Conservation (phyloP, 2,329 filamentous ascomycete species). For the Lasiodiplodia sp. region DNA sequence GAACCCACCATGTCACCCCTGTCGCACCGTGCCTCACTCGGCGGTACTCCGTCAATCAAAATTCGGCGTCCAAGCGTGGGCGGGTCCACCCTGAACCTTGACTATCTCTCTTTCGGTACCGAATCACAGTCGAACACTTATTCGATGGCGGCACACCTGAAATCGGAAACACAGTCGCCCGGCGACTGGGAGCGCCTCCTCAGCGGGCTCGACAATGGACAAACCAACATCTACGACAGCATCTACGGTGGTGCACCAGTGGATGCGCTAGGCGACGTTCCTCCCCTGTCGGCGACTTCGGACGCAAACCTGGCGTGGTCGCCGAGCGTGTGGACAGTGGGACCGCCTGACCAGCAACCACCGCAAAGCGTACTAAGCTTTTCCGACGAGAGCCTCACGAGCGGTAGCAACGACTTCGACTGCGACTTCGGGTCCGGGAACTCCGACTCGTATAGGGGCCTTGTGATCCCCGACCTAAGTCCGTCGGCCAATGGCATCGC, state of each 20-base stretch:
- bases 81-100: conserved; percentile 51
- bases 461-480: conserved; percentile 30
- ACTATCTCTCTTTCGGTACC: conserved; percentile 56
- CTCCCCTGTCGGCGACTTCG: conserved; percentile 40
- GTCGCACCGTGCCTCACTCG: conserved; percentile 45
- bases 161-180: conserved; percentile 59
- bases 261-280: conserved; percentile 46
- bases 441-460: conserved; percentile 31
- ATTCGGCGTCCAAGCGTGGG: conserved; percentile 41
- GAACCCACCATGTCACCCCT: conserved; percentile 57
- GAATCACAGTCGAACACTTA: conserved; percentile 44
- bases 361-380: conserved; percentile 66
- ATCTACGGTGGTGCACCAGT: conserved; percentile 74
- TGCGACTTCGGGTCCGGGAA: conserved; percentile 40
- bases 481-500: conserved; percentile 16
- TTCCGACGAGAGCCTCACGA: conserved; percentile 66
- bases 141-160: conserved; percentile 39
- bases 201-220: conserved; percentile 78
- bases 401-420: conserved; percentile 56
- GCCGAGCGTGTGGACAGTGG: conserved; percentile 46
- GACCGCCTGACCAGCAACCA: conserved; percentile 38
- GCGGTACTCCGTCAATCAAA: conserved; percentile 45
- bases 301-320: conserved; percentile 46
- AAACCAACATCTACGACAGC: conserved; percentile 83
- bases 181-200: conserved; percentile 85